A percentile compares a stretch with the other conserved stretches of the same genome.
Evolutionary conservation across 768 basidiomycete species (phyloP).

Genomic region (Naganishia kalamii): DNA sequence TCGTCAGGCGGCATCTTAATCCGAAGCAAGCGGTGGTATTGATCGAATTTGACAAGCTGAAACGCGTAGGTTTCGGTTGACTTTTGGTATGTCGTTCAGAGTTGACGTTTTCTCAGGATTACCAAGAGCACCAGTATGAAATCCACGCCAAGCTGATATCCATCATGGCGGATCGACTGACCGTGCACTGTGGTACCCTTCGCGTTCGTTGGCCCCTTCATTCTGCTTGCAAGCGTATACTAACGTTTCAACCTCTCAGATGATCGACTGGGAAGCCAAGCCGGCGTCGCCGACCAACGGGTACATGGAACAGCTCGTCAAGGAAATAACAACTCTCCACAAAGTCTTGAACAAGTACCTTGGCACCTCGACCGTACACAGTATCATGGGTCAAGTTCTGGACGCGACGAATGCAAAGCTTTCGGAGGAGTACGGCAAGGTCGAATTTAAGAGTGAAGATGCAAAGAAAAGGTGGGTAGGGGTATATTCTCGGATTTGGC

Average conservation of each 20-base stretch:
- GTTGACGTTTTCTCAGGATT: slow-evolving; percentile 58
- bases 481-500: neutral
- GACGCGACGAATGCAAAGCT: slow-evolving; percentile 85
- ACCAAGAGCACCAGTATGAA: slow-evolving; percentile 98
- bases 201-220: slow-evolving; percentile 52
- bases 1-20: slow-evolving; percentile 84
- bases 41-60: slow-evolving; percentile 95
- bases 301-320: slow-evolving; percentile 87
- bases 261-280: slow-evolving; percentile 65
- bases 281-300: slow-evolving; percentile 40
- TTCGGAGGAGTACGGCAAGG: slow-evolving; percentile 72
- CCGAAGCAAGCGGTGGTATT: slow-evolving; percentile 94
- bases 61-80: slow-evolving; percentile 59
- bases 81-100: slow-evolving; percentile 16
- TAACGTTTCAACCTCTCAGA: slow-evolving; percentile 49
- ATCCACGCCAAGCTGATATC: slow-evolving; percentile 95
- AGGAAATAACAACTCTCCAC: slow-evolving; percentile 90
- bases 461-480: slow-evolving; percentile 72
- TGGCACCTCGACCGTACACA: slow-evolving; percentile 60
- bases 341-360: slow-evolving; percentile 92
- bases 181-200: slow-evolving; percentile 73
- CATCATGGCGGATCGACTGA: slow-evolving; percentile 93
- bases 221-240: neutral
- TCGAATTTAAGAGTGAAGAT: slow-evolving; percentile 73
- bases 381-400: slow-evolving; percentile 91